Conservation (phyloP, 2,329 filamentous ascomycete species). For the Neofusicoccum cordaticola region DNA sequence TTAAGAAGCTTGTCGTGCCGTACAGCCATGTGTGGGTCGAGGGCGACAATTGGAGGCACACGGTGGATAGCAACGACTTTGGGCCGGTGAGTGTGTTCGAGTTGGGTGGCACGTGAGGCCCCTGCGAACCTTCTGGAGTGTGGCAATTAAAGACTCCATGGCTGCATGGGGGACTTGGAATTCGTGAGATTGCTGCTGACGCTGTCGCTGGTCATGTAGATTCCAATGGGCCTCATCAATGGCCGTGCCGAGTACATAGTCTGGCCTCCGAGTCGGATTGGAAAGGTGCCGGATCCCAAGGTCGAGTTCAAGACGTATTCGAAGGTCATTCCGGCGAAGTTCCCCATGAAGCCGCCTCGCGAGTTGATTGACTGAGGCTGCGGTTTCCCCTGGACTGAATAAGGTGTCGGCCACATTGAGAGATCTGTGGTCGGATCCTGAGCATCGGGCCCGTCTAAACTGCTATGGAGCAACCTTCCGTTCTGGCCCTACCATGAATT, state of each 20-base stretch:
- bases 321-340: conserved; percentile 39
- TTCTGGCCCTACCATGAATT: no score
- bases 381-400: neutral
- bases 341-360: conserved; percentile 17
- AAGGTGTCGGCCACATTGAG: neutral
- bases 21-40: conserved; percentile 92
- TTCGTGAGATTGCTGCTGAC: neutral
- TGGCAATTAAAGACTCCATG: neutral
- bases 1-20: conserved; percentile 60
- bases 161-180: no score
- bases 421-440: neutral
- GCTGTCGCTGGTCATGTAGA: conserved; percentile 26
- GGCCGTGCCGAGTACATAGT: conserved; percentile 72
- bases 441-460: neutral
- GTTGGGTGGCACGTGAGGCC: no score
- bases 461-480: neutral
- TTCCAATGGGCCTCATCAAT: conserved; percentile 70
- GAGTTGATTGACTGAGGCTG: neutral
- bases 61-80: conserved; percentile 83
- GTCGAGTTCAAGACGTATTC: conserved; percentile 43
- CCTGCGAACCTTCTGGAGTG: no score
- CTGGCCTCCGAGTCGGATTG: conserved; percentile 63
- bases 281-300: conserved; percentile 51
- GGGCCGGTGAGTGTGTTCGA: conserved; percentile 57
- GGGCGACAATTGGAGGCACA: conserved; percentile 74